Percentiles rank a stretch among this genome's conserved stretches.
These are phyloP conservation scores for Wickerhamomyces chambardii DNA, from an alignment of 805 yeast species.

Conservation along the genomic window DNA sequence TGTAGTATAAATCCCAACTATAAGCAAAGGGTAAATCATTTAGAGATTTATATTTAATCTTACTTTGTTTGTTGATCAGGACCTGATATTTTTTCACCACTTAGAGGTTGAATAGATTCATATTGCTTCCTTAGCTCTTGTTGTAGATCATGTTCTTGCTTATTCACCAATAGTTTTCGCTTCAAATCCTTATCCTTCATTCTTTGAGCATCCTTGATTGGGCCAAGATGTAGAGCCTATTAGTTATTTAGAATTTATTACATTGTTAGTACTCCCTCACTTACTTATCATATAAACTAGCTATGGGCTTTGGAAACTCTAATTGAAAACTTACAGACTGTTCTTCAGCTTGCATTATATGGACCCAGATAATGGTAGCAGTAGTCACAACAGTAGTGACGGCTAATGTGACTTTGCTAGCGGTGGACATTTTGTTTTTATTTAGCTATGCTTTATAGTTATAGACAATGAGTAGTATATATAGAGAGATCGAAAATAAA, in stretches of 20 bases:
- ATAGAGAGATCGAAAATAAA: too few species aligned
- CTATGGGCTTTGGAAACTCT: too few species aligned
- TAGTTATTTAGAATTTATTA: not conserved
- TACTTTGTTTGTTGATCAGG: constrained; percentile 18
- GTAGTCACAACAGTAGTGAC: constrained; percentile 45
- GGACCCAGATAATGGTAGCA: constrained; percentile 59
- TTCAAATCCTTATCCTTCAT: constrained; percentile 24
- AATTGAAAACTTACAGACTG: constrained; percentile 35
- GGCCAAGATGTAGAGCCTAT: constrained; percentile 71
- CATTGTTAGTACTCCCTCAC: too few species aligned
- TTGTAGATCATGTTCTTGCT: constrained; percentile 60
- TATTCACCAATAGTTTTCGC: constrained; percentile 31
- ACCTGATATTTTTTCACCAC: constrained; percentile 38
- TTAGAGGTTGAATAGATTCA: constrained; percentile 54
- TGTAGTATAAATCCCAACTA: too few species aligned
- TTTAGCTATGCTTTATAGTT: not conserved
- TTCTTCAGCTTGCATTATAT: constrained; percentile 60
- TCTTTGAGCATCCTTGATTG: constrained; percentile 68
- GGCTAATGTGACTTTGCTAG: constrained; percentile 69
- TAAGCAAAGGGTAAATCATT: too few species aligned
- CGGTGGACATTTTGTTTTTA: constrained; percentile 52
- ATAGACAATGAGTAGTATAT: too few species aligned
- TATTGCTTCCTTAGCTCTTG: constrained; percentile 47
- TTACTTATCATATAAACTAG: too few species aligned
- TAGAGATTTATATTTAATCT: not conserved